Conservation (phyloP, 164 flowering plant species). For the Kalanchoe fedtschenkoi region DNA sequence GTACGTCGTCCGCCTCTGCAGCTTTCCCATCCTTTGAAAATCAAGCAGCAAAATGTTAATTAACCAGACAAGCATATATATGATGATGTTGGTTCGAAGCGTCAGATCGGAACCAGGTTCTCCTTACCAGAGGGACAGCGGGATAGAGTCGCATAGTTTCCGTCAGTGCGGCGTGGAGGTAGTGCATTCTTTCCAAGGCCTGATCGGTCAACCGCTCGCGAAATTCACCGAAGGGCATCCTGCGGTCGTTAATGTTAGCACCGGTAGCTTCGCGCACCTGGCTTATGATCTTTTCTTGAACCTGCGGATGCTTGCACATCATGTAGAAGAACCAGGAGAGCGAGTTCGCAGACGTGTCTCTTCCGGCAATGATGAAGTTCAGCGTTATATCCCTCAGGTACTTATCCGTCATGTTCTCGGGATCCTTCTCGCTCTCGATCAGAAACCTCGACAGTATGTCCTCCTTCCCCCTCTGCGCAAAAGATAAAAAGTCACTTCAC, state of each 20-base stretch:
- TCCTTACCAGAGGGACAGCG: constrained; percentile 17
- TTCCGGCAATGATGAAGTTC: constrained; percentile 45
- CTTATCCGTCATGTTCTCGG: constrained; percentile 23
- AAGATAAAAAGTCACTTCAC: background rate
- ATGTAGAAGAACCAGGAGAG: constrained; percentile 51
- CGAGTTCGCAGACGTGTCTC: constrained; percentile 34
- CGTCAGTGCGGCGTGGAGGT: constrained; percentile 19
- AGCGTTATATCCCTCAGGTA: constrained; percentile 43
- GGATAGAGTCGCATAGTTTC: constrained; percentile 21
- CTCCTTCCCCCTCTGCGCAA: constrained; percentile 14
- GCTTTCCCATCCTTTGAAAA: constrained; percentile 11
- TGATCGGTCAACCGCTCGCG: constrained; percentile 11
- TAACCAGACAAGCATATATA: background rate
- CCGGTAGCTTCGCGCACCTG: constrained; percentile 26
- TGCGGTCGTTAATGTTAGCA: background rate
- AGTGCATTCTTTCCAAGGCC: constrained; percentile 23
- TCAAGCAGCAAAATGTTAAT: background rate
- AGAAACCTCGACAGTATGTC: constrained; percentile 51
- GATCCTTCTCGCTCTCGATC: constrained; percentile 29
- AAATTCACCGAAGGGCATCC: constrained; percentile 7
- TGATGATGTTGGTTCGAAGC: background rate
- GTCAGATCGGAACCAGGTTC: background rate
- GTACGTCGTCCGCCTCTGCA: constrained; percentile 17
- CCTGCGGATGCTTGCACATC: constrained; percentile 42
- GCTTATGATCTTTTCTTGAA: constrained; percentile 35